Evolutionary conservation across 345 rosid species (phyloP), one percentile per base, ranked within the genome.

Genomic region (Moricandia moricandioides): DNA sequence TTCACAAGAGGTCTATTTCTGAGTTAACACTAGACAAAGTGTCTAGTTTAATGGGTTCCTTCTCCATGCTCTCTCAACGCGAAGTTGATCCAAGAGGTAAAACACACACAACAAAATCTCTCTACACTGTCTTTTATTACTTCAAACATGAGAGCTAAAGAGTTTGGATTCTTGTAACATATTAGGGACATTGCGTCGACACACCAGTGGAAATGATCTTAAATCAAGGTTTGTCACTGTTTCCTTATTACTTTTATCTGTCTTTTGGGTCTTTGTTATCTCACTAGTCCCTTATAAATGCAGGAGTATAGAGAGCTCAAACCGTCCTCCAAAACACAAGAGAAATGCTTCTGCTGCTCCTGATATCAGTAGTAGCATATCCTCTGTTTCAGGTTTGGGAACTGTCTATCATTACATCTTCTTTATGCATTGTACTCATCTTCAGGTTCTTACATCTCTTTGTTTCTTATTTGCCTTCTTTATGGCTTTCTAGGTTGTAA

Each of bases 41-140:
- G 96, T 89, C 93, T 33, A 78, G 81, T 78, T 84, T 92, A 79
- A 62, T 96, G 71, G 85, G 88, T 73, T 90, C 96, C 67, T 87
- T 92, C 71, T 84, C 97, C 6, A 68, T 74, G 79, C 80, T 80
- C 75, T 71, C 96, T 57, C 73, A 84, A 51, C 81, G 79, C 47
- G 92, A 92, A 62, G 82, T 65, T 71, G 57, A 87, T 47, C 78
- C 74, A 71, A 84, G 72, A 84, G 90, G 92, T 91, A 82, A 13
- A 51, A 45, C n/a, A 51, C 24, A 43, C 17, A 69, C 52, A 47
- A 47, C 12, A 35, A 21, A 59, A 58, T 51, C 30, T 62, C 69
- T 52, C 16, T 67, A 10, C 69, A 17, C 4, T 31, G 17, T 35
- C 1, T 49, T 35, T 14, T 66, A 13, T 31, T 57, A 39, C 63